Conservation (phyloP, 805 yeast species). For the Cyberlindnera maritima region DNA sequence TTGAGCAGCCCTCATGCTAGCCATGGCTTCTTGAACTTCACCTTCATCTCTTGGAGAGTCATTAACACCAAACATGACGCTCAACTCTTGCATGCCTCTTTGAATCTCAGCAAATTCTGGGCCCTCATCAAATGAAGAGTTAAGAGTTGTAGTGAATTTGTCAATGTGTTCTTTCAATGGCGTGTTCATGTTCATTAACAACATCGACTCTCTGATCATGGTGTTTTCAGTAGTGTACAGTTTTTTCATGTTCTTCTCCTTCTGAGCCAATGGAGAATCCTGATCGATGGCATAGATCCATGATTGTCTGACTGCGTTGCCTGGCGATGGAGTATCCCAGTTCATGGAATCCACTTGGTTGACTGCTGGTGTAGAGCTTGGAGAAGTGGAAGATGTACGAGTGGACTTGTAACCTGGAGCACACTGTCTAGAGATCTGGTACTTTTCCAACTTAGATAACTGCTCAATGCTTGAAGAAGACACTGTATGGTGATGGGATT, state of each 20-base stretch:
- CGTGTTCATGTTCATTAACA: constrained; percentile 3
- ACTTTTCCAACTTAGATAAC: constrained; percentile 22
- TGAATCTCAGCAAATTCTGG: constrained; percentile 12
- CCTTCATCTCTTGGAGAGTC: not conserved
- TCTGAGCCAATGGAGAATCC: constrained; percentile 3
- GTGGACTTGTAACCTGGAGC: constrained; percentile 11
- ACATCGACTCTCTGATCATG: constrained; percentile 4
- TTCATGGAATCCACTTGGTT: constrained; percentile 1
- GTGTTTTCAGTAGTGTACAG: constrained; percentile 1
- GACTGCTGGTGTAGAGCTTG: constrained; percentile 6
- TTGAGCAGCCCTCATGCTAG: constrained; percentile 21
- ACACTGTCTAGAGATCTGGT: constrained; percentile 23
- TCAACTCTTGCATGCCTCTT: constrained; percentile 8
- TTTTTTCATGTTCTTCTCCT: not conserved
- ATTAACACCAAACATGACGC: constrained; percentile 5
- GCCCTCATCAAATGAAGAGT: constrained; percentile 11
- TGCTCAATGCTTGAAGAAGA: constrained; percentile 25
- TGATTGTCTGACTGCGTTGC: constrained; percentile 23
- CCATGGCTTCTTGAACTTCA: constrained; percentile 18
- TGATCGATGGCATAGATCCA: constrained; percentile 24
- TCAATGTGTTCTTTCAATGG: constrained; percentile 9
- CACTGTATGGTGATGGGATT: constrained; percentile 10
- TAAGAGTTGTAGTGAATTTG: constrained; percentile 5
- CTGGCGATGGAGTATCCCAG: constrained; percentile 26
- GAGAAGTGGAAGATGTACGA: not conserved